These are phyloP conservation scores for Ceratobasidium theobromae DNA, from an alignment of 1,284 basidiomycete genomes.

Conservation along the genomic window DNA sequence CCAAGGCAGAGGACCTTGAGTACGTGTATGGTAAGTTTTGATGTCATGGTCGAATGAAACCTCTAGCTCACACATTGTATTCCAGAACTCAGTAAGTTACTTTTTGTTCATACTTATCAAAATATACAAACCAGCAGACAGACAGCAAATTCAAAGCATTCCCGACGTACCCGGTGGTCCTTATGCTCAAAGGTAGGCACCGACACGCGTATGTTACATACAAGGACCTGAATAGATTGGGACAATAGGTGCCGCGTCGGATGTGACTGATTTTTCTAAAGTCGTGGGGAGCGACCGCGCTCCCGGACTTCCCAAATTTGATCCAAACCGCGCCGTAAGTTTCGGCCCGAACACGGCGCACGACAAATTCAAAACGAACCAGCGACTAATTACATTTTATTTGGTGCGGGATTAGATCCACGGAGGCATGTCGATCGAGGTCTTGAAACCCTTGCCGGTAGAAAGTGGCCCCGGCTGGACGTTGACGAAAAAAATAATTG, in stretches of 20 bases:
- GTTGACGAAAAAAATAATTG: conserved; percentile 59
- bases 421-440: conserved; percentile 69
- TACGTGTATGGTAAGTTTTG: conserved; percentile 60
- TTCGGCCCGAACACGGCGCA: background rate
- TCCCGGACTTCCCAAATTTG: conserved; percentile 65
- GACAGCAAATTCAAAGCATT: conserved; percentile 54
- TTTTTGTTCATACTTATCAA: background rate
- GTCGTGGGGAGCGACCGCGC: conserved; percentile 48
- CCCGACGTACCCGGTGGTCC: conserved; percentile 59
- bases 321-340: conserved; percentile 65
- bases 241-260: conserved; percentile 53
- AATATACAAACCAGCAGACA: conserved; percentile 35
- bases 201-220: background rate
- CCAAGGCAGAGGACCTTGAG: conserved; percentile 62
- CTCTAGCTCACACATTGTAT: conserved; percentile 1
- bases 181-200: conserved; percentile 56
- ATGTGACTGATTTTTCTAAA: conserved; percentile 65
- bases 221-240: background rate
- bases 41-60: background rate
- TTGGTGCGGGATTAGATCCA: conserved; percentile 56
- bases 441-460: conserved; percentile 65
- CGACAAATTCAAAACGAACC: too few species aligned
- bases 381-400: background rate
- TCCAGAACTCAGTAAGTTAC: conserved; percentile 35
- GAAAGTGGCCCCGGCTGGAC: conserved; percentile 69